phyloP scores from a whole-genome alignment of 2,329 filamentous ascomycete genomes.

The Paracoccidioides brasiliensis region DNA sequence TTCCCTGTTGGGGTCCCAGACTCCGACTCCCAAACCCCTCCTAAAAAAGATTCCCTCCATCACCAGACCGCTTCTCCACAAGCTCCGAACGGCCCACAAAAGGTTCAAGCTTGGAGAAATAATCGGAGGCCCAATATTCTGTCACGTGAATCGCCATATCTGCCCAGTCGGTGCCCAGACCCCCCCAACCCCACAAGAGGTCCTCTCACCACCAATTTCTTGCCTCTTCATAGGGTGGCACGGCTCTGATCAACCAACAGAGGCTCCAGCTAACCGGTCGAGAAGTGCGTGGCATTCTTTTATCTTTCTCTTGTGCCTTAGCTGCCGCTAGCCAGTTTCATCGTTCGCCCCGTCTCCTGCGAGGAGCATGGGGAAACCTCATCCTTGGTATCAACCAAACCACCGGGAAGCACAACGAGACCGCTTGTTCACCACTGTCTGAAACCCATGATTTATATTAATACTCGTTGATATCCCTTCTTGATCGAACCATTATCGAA shows the following conservation, averaged over 20 bases:
- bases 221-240: no score
- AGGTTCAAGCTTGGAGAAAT: not conserved
- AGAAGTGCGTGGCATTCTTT: not conserved
- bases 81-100: no score
- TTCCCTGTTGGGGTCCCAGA: no score
- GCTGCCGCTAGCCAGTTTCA: not conserved
- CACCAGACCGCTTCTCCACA: not conserved
- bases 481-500: not conserved
- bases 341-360: not conserved
- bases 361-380: constrained; percentile 1
- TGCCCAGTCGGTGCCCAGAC: not conserved
- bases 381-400: not conserved
- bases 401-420: not conserved
- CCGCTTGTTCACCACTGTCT: not conserved
- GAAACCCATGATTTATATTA: not conserved
- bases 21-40: no score
- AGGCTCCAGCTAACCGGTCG: not conserved
- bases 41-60: not conserved
- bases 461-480: not conserved
- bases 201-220: no score
- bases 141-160: not conserved
- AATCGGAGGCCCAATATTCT: not conserved
- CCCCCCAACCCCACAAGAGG: no score
- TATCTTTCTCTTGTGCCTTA: not conserved
- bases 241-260: no score